Conservation (phyloP, 2,329 filamentous ascomycete genomes). For the Diaporthe humulicola region DNA sequence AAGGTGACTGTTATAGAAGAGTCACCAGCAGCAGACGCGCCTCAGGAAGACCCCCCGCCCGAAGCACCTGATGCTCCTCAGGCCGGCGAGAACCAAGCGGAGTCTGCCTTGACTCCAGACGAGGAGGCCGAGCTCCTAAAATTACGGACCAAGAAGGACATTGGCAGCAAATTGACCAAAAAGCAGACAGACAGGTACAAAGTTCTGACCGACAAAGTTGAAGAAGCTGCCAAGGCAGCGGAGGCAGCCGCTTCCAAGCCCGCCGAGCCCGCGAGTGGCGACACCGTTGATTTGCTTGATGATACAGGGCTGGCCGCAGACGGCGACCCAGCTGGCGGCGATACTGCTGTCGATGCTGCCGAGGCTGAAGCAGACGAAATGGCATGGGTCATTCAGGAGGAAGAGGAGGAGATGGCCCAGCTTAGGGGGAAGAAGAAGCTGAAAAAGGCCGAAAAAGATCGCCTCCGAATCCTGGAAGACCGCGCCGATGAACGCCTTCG, state of each 20-base stretch:
- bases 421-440: slow-evolving; percentile 31
- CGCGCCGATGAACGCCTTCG: slow-evolving; percentile 34
- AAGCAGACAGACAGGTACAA: slow-evolving; percentile 35
- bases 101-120: slow-evolving; percentile 39
- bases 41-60: slow-evolving; percentile 27
- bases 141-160: slow-evolving; percentile 36
- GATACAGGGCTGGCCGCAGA: neutral
- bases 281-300: neutral
- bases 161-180: slow-evolving; percentile 22
- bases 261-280: neutral
- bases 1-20: slow-evolving; percentile 41
- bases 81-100: slow-evolving; percentile 9
- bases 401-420: slow-evolving; percentile 37
- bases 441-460: slow-evolving; percentile 34
- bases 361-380: slow-evolving; percentile 36
- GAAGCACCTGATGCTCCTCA: slow-evolving; percentile 14
- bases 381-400: slow-evolving; percentile 29
- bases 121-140: slow-evolving; percentile 50
- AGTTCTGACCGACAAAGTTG: slow-evolving; percentile 33
- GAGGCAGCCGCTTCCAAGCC: slow-evolving; percentile 18
- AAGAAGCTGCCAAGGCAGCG: slow-evolving; percentile 30
- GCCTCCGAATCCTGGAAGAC: slow-evolving; percentile 24
- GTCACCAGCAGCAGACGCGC: slow-evolving; percentile 33
- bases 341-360: slow-evolving; percentile 10
- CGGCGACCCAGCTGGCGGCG: neutral